Evolutionary conservation across 2,329 filamentous ascomycete species (phyloP).

Genomic region (Paecilomyces variotii): DNA sequence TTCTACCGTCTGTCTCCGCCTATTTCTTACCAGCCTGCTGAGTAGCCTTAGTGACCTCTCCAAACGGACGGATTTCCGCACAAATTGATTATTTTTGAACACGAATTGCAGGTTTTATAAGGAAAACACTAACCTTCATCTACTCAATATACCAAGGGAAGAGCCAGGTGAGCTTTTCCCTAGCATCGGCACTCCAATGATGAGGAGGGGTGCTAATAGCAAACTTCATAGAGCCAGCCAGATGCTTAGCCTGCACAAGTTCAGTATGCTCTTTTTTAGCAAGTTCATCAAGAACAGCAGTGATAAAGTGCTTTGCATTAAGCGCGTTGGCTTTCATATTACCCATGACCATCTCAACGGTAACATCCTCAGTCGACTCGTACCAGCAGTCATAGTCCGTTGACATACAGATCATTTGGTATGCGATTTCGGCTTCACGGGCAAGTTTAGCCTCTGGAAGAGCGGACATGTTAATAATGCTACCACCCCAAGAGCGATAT

Average conservation of each 20-base stretch:
- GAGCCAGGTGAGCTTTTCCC: slow-evolving; percentile 74
- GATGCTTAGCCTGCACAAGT: slow-evolving; percentile 71
- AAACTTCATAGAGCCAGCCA: slow-evolving; percentile 66
- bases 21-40: too few relatives aligned
- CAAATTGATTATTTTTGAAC: too few relatives aligned
- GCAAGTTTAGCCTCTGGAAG: slow-evolving; percentile 95
- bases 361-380: slow-evolving; percentile 66
- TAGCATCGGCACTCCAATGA: slow-evolving; percentile 64
- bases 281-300: slow-evolving; percentile 78
- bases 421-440: slow-evolving; percentile 89
- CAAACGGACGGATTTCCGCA: too few relatives aligned
- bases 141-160: slow-evolving; percentile 70
- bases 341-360: slow-evolving; percentile 93
- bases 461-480: slow-evolving; percentile 96
- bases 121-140: too few relatives aligned
- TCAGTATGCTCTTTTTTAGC: slow-evolving; percentile 68
- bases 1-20: too few relatives aligned
- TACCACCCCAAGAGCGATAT: slow-evolving; percentile 89
- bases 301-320: slow-evolving; percentile 80
- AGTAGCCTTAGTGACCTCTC: too few relatives aligned
- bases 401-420: slow-evolving; percentile 99
- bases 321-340: slow-evolving; percentile 90
- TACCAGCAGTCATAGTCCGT: slow-evolving; percentile 99
- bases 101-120: too few relatives aligned
- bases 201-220: slow-evolving; percentile 77